Conservation (phyloP, 1,284 basidiomycete genomes). For the Phellopilus nigrolimitatus region DNA sequence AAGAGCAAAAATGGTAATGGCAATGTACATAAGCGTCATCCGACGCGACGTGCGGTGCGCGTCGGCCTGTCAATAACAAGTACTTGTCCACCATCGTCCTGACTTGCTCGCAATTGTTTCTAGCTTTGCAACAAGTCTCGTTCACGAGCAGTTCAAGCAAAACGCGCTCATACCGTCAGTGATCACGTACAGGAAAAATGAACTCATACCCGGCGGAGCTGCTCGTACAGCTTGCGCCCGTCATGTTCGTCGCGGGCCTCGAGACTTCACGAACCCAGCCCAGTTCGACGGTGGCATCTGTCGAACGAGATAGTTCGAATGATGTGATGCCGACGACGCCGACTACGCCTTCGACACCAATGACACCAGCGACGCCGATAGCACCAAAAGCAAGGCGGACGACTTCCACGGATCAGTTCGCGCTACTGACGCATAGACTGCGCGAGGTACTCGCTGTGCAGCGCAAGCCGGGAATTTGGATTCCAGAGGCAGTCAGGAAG, state of each 20-base stretch:
- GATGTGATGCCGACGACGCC: constrained; percentile 23
- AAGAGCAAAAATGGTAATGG: too few species aligned
- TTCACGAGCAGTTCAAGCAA: not conserved
- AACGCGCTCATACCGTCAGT: not conserved
- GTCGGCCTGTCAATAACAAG: too few species aligned
- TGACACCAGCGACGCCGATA: constrained; percentile 24
- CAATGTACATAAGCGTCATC: too few species aligned
- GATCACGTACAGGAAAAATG: constrained; percentile 48
- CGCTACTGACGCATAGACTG: constrained; percentile 46
- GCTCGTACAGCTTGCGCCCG: constrained; percentile 78
- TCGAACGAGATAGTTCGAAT: not conserved
- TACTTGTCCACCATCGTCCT: too few species aligned
- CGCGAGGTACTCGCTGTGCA: constrained; percentile 60
- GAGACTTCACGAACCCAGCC: constrained; percentile 31
- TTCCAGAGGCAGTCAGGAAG: constrained; percentile 46
- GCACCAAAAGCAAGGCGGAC: constrained; percentile 26
- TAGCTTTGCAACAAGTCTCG: too few species aligned
- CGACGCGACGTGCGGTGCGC: too few species aligned
- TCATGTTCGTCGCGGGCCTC: constrained; percentile 91
- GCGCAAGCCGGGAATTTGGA: constrained; percentile 58
- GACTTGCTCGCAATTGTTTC: too few species aligned
- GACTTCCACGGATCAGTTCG: constrained; percentile 52
- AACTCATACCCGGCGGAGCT: constrained; percentile 87
- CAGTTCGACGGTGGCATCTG: not conserved
- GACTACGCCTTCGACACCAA: constrained; percentile 24